Base-by-base conservation (phyloP, 176 grass and related monocot genomes). In the Carex scoparia region DNA sequence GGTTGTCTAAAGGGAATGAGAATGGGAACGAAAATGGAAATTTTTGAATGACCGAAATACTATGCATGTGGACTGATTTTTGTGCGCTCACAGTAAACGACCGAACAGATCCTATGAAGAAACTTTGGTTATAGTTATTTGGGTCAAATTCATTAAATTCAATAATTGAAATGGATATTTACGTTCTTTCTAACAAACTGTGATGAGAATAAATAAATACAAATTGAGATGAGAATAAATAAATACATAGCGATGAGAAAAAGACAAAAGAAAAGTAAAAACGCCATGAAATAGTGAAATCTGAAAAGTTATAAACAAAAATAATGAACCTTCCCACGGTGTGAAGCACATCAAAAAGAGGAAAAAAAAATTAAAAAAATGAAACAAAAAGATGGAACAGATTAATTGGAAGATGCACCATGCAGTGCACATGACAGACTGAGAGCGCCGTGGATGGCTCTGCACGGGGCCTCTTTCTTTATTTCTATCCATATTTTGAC, bases 341-440 rank as follows among this genome's bases (percentile, higher is more conserved):
- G 53, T 13, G 11, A 33, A 15, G 19, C 74, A 79, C 74, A 14
- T 58, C 57, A 35, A 35, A 42, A 79, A 18, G 27, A 32, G 49
- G 23, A 23, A 23, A 23, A 23, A 23, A 76, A 7, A 28, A 31
- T 55, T 13, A 8, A 10, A 58, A 58, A 57, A 79, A 33, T 2
- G 13, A 54, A 75, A 57, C 4, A 15, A 77, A 48, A 77, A 32
- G 49, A 77, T 77, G 13, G 13, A 78, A 57, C 31, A 79, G 53
- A 35, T 18, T 79, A 16, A 79, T 9, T 57, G 1, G 40, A 40
- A 30, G 28, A 58, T 79, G 65, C 65, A 35, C 13, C 62, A 65
- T 31, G 74, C 74, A 79, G 1, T 79, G 51, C 74, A 79, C 74
- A 58, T 79, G 74, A 79, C 28, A 79, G 74, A 79, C 53, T 37